phyloP scores from a whole-genome alignment of 164 flowering plant genomes.

The Nelumbo lutea region DNA sequence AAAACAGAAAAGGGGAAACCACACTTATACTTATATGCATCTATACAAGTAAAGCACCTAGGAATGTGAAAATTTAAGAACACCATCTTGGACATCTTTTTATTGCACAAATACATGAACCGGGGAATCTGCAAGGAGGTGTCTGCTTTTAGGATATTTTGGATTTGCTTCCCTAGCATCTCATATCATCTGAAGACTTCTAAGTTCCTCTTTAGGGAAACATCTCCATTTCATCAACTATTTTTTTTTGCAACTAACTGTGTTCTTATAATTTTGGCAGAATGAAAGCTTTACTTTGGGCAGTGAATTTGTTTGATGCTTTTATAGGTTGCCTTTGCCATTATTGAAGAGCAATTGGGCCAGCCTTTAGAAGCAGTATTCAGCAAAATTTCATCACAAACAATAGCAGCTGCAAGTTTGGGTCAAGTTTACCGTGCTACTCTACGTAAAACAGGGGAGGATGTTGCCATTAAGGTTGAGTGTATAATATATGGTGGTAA shows the following conservation, averaged over 20 bases:
- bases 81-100: too few species aligned
- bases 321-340: conserved; percentile 73
- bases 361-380: conserved; percentile 89
- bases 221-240: not conserved
- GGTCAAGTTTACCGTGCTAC: conserved; percentile 99
- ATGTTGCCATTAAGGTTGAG: conserved; percentile 95
- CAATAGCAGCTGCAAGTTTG: conserved; percentile 98
- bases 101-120: too few species aligned
- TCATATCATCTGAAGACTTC: too few species aligned
- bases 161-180: too few species aligned
- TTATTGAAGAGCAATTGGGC: conserved; percentile 92
- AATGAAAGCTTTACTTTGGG: not conserved
- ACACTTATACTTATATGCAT: too few species aligned
- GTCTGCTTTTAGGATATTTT: too few species aligned
- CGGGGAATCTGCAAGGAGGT: too few species aligned
- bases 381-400: conserved; percentile 82
- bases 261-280: not conserved
- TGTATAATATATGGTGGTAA: not conserved
- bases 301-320: conserved; percentile 8
- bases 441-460: conserved; percentile 75
- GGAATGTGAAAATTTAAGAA: too few species aligned
- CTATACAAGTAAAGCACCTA: too few species aligned
- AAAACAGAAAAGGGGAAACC: too few species aligned
- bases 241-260: not conserved
- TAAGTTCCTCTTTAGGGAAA: not conserved